A percentile compares a stretch with the other conserved stretches of the same genome.
Conservation (phyloP, 805 yeast genomes). For the Candida sakaeoensis region DNA sequence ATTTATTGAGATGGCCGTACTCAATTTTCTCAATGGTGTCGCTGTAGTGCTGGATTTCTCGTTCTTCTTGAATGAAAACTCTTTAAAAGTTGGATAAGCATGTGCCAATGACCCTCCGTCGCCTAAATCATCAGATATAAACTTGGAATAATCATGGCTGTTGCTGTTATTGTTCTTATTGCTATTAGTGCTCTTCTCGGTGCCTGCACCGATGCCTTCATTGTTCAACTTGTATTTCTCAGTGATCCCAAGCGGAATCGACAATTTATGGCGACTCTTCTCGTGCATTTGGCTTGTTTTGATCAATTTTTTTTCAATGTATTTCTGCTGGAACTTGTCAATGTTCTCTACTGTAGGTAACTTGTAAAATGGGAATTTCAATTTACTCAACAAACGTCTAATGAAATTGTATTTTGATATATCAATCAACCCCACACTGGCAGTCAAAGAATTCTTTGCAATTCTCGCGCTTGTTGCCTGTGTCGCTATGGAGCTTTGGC, state of each 20-base stretch:
- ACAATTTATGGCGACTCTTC: background rate
- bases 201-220: conserved; percentile 10
- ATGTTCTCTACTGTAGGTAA: conserved; percentile 40
- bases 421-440: conserved; percentile 24
- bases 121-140: conserved; percentile 26
- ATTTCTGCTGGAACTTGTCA: conserved; percentile 17
- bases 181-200: conserved; percentile 5
- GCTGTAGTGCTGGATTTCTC: background rate
- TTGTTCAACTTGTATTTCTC: conserved; percentile 4
- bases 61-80: conserved; percentile 20
- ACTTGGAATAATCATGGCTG: conserved; percentile 41
- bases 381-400: conserved; percentile 35
- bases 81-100: conserved; percentile 26
- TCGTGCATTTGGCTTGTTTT: background rate
- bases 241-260: background rate
- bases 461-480: conserved; percentile 23
- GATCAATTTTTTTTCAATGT: conserved; percentile 12
- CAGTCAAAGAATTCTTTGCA: conserved; percentile 25
- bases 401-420: conserved; percentile 29
- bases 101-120: conserved; percentile 19
- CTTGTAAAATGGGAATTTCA: conserved; percentile 42
- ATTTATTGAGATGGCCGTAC: background rate
- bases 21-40: conserved; percentile 1
- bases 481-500: conserved; percentile 22
- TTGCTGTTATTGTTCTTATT: background rate